Conservation (phyloP, 148 eudicot species). For the Oxyria digyna region DNA sequence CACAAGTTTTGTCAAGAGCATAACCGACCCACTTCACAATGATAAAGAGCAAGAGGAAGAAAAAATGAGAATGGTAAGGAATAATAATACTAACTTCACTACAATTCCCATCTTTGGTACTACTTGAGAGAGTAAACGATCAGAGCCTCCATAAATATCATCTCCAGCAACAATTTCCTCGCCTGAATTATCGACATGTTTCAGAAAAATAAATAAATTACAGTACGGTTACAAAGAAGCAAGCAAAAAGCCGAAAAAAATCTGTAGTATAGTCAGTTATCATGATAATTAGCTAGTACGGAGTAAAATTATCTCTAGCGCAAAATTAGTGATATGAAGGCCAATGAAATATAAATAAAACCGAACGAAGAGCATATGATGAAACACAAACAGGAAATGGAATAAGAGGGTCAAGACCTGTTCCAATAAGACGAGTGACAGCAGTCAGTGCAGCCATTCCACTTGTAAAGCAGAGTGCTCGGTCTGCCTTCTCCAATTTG, state of each 20-base stretch:
- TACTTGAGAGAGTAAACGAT: conserved; percentile 75
- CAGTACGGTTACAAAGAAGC: conserved; percentile 1
- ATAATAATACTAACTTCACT: conserved; percentile 57
- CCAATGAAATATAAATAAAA: neutral
- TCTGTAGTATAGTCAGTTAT: neutral
- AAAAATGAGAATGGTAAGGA: neutral
- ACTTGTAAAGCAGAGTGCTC: conserved; percentile 94
- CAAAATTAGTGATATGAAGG: neutral
- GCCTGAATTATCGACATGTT: conserved; percentile 28
- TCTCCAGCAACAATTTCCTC: conserved; percentile 96
- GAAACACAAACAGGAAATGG: neutral
- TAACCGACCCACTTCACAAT: neutral
- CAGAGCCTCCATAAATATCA: conserved; percentile 98
- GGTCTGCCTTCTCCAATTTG: conserved; percentile 86
- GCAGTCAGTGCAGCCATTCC: conserved; percentile 99
- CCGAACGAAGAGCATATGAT: neutral
- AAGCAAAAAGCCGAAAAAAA: neutral
- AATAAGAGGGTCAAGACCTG: conserved; percentile 32
- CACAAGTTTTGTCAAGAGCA: conserved; percentile 2
- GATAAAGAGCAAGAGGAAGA: neutral
- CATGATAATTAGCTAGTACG: neutral
- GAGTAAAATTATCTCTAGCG: neutral
- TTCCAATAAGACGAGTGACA: conserved; percentile 76
- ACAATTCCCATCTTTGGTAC: conserved; percentile 68
- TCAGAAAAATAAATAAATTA: neutral